Base-by-base conservation (phyloP, 768 basidiomycete genomes). In the Tulasnella sp. region DNA sequence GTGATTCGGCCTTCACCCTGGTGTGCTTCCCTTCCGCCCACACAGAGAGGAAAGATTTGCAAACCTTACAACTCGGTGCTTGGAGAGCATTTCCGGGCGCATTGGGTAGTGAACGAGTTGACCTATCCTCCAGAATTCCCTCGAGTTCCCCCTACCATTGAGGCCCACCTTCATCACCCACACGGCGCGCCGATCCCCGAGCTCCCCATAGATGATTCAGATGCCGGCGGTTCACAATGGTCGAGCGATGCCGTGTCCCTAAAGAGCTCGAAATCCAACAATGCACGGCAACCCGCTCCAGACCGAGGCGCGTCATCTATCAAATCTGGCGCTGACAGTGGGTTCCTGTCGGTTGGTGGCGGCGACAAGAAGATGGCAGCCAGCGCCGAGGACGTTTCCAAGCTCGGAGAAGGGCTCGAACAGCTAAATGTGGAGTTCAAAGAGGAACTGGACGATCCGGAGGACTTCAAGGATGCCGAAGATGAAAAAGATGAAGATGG, bases 31-130 rank as follows among this genome's bases (percentile, higher is more conserved):
- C 5, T 21, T 10, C 21, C 17, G 19, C 10, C 19, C 26, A 29
- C 53, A 24, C 68, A 92, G 89, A 83, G 88, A 61, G 90, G 91
- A 23, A 91, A 90, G 72, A 81, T 96, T 21, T 90, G 88, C 77
- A 97, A 97, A 69, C 94, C 95, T 0, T 87, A 89, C 74, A 90
- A 87, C 71, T 86, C 85, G 1, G 86, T 88, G 23, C 80, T 91
- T 0, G 88, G 90, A 60, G 90, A 93, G 70, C 86, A 91, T 71
- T 93, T 93, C 72, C 84, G 88, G 48, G 76, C 86, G 13, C 88
- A 90, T 67, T 93, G 89, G 88, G 87, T 87, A 63, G 77, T 92
- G 15, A 69, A 81, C 9, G 86, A 88, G 7, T 73, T 82, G 19
- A 69, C 74, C 26, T 80, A 81, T 66, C 69, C 80, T 27, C 71